Conservation (phyloP, 306 rosid genomes). For the Luffa aegyptiaca region DNA sequence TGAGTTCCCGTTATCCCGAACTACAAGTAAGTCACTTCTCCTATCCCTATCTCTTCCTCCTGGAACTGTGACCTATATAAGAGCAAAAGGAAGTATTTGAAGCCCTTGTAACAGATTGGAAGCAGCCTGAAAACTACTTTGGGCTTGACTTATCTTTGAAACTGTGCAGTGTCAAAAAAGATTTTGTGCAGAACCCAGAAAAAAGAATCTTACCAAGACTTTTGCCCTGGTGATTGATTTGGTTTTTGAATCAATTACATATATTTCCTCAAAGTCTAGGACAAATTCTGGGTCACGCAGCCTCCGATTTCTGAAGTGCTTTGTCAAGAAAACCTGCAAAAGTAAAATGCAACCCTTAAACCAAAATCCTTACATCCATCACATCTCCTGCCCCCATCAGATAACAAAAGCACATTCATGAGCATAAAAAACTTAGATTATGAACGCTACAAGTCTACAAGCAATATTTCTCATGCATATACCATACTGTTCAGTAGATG, state of each 20-base stretch:
- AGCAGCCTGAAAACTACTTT: background rate
- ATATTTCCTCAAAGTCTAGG: constrained; percentile 89
- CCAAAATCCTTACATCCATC: background rate
- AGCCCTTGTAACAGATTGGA: background rate
- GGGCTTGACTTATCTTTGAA: background rate
- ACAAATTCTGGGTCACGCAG: constrained; percentile 71
- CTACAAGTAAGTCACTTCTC: constrained; percentile 73
- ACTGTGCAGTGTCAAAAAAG: background rate
- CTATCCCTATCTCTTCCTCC: constrained; percentile 86
- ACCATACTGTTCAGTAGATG: no score
- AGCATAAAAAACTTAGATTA: background rate
- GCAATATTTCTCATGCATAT: no score
- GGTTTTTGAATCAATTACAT: constrained; percentile 73
- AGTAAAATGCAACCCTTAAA: constrained; percentile 10
- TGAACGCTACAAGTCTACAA: no score
- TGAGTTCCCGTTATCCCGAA: constrained; percentile 64
- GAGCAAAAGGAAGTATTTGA: background rate
- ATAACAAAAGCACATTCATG: background rate
- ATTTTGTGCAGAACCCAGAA: background rate
- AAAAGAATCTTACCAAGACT: constrained; percentile 50
- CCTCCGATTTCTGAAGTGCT: constrained; percentile 79
- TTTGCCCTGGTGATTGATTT: constrained; percentile 86
- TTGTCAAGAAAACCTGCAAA: constrained; percentile 75
- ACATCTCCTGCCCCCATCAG: background rate
- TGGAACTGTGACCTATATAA: constrained; percentile 65